Evolutionary conservation across 1,284 basidiomycete genomes (phyloP).

Genomic region (Singerocomus rubriflavus): DNA sequence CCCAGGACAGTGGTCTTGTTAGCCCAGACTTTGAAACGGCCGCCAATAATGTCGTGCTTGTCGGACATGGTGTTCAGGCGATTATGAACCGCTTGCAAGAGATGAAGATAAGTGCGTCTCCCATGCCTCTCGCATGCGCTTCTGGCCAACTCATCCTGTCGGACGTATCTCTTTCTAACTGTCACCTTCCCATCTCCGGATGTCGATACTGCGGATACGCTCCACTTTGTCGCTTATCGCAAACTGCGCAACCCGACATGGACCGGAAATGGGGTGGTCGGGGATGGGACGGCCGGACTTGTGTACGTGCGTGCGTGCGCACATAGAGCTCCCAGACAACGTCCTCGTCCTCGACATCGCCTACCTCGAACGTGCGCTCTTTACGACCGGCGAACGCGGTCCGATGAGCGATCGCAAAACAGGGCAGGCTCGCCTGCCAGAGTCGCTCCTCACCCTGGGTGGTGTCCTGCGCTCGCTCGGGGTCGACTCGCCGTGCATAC

Average conservation of each 20-base stretch:
- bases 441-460: slow-evolving; percentile 52
- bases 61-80: slow-evolving; percentile 62
- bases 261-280: too few relatives aligned
- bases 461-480: slow-evolving; percentile 53
- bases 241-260: not conserved
- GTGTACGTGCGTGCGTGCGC: too few relatives aligned
- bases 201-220: too few relatives aligned
- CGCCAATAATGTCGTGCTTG: slow-evolving; percentile 71
- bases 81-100: slow-evolving; percentile 63
- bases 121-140: slow-evolving; percentile 3
- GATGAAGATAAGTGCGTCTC: slow-evolving; percentile 67
- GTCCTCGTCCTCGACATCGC: slow-evolving; percentile 68
- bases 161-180: not conserved
- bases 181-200: not conserved
- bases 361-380: slow-evolving; percentile 58
- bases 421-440: slow-evolving; percentile 45
- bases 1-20: slow-evolving; percentile 55
- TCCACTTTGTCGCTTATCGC: too few relatives aligned
- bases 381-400: slow-evolving; percentile 52
- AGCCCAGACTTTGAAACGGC: slow-evolving; percentile 76
- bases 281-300: too few relatives aligned
- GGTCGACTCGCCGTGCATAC: slow-evolving; percentile 38
- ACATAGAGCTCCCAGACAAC: slow-evolving; percentile 77
- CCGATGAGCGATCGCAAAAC: slow-evolving; percentile 57
- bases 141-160: slow-evolving; percentile 16